Evolutionary conservation across 257 asterid genomes (phyloP), one percentile per base, ranked within the genome.

Genomic region (Nicotiana otophora): DNA sequence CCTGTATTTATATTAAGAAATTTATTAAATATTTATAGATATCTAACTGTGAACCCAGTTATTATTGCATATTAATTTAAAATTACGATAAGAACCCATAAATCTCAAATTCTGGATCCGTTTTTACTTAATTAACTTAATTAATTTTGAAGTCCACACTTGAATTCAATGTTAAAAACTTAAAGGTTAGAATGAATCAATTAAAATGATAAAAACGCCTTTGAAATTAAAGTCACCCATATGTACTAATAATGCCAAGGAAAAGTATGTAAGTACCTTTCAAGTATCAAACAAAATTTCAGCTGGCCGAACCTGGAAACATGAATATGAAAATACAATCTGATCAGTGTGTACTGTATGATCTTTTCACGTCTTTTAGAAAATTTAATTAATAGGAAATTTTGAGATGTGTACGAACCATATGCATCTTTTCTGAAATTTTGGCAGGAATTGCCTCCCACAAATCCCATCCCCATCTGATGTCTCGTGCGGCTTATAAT

Each of bases 381-480:
- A 36, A 39, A n/a, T 14, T 15, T 53, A 23, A 28, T 4, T 20
- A 63, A 65, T 14, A 72, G 23, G 14, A 74, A 74, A 48, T 48
- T 64, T 74, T 14, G 62, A 14, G 15, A 48, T 74, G 8, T 23
- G 62, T 39, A 72, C 23, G 79, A 48, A 30, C 23, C 31, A 48
- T 72, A 67, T 42, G 78, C 61, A 48, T 48, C 31, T 74, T 11
- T 26, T 74, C 80, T 23, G 80, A 48, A 48, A 1, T 12, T 3
- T 48, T 74, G 79, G 79, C 79, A 74, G 79, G 79, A 23, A 74
- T 74, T 74, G 79, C 62, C 62, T 48, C 79, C 39, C 36, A 46
- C 8, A 74, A 46, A 48, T 48, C 42, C 15, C 80, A 74, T 48
- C 36, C 61, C 60, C 61, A 46, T 46, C 61, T 46, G 39, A 23